A percentile compares a stretch with the other conserved stretches of the same genome.
Conservation (phyloP, 2,329 filamentous ascomycete genomes). For the Talaromyces sp. region DNA sequence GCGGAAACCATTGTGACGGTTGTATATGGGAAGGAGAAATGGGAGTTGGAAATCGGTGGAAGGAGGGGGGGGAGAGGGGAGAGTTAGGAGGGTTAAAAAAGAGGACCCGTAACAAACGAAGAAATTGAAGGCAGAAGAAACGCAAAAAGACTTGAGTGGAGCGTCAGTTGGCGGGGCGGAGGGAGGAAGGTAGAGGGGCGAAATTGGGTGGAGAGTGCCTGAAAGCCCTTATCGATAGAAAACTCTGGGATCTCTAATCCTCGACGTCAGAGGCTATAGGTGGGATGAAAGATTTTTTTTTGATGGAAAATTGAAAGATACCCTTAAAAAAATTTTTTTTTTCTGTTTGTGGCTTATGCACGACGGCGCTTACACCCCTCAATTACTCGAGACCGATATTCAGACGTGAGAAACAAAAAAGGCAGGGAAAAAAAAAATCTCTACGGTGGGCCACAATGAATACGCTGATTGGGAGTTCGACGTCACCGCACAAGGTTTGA, state of each 20-base stretch:
- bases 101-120: constrained; percentile 21
- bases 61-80: constrained; percentile 10
- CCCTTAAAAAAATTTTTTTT: neutral
- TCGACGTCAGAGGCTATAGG: constrained; percentile 12
- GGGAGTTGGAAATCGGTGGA: constrained; percentile 9
- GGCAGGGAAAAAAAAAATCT: constrained; percentile 28
- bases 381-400: neutral
- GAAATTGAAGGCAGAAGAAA: constrained; percentile 36
- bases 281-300: neutral
- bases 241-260: constrained; percentile 12
- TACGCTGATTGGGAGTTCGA: constrained; percentile 27
- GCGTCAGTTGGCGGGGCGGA: constrained; percentile 33
- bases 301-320: neutral
- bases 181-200: constrained; percentile 27
- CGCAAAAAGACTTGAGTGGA: constrained; percentile 37
- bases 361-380: neutral
- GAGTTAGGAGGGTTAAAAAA: constrained; percentile 12
- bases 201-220: constrained; percentile 16
- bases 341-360: neutral
- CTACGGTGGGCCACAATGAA: constrained; percentile 26
- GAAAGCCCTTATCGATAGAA: constrained; percentile 47
- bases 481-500: constrained; percentile 28
- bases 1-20: constrained; percentile 63
- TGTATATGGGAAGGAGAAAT: neutral
- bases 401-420: neutral